Evolutionary conservation across 164 flowering plant genomes (phyloP).

Genomic region (Pachysandra terminalis): DNA sequence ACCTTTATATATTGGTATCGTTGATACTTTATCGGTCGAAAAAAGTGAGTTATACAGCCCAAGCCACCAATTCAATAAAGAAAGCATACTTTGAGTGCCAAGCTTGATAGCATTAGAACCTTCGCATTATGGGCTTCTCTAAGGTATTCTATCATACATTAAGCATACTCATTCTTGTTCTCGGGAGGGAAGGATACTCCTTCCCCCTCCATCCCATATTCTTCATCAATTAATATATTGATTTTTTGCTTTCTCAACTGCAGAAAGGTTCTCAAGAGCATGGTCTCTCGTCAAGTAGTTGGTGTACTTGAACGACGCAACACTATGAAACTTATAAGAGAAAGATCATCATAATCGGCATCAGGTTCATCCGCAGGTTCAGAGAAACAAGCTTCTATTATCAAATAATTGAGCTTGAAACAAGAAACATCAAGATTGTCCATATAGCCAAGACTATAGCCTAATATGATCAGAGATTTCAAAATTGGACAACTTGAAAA

Average conservation of each 20-base stretch:
- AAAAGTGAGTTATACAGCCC: too few species aligned
- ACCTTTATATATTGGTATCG: too few species aligned
- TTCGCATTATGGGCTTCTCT: too few species aligned
- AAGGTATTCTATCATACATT: too few species aligned
- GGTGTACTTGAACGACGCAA: background rate
- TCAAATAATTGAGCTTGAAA: background rate
- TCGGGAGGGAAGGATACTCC: too few species aligned
- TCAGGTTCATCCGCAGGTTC: background rate
- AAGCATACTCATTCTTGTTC: slow-evolving; percentile 1
- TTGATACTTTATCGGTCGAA: too few species aligned
- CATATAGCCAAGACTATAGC: background rate
- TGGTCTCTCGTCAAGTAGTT: background rate
- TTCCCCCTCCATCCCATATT: background rate
- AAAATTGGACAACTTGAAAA: slow-evolving; percentile 1
- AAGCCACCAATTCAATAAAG: too few species aligned
- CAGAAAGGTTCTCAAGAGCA: background rate
- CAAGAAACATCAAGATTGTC: background rate
- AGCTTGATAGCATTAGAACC: too few species aligned
- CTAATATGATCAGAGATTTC: background rate
- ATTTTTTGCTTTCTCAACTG: background rate
- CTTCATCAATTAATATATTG: background rate
- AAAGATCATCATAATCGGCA: background rate
- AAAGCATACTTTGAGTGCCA: too few species aligned
- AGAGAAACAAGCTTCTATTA: background rate
- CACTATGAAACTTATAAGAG: background rate